Percentiles rank a stretch among this genome's conserved stretches.
These are phyloP conservation scores for Quercus tomentella DNA, from an alignment of 331 rosid species.

Conservation along the genomic window DNA sequence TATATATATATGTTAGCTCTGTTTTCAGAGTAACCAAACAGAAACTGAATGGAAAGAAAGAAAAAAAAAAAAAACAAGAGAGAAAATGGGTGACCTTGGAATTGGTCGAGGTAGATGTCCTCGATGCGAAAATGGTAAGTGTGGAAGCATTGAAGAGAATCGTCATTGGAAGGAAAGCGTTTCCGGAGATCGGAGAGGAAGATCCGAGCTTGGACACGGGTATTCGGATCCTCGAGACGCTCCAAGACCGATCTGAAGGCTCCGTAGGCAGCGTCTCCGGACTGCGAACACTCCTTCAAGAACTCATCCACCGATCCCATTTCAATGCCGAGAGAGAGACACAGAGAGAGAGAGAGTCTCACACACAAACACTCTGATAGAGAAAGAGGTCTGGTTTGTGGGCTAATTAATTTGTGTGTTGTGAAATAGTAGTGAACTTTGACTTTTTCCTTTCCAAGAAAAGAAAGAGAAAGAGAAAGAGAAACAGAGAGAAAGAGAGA, in stretches of 20 bases:
- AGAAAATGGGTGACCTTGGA: slow-evolving; percentile 40
- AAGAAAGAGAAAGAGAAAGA: too few species aligned
- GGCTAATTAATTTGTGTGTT: background rate
- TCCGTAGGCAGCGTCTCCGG: slow-evolving; percentile 81
- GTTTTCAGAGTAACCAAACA: too few species aligned
- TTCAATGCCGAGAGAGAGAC: too few species aligned
- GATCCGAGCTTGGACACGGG: slow-evolving; percentile 72
- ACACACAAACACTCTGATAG: background rate
- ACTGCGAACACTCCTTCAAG: slow-evolving; percentile 56
- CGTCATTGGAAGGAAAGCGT: slow-evolving; percentile 62
- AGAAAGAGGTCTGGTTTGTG: background rate
- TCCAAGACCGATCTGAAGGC: slow-evolving; percentile 66
- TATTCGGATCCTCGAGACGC: slow-evolving; percentile 68
- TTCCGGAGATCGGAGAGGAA: slow-evolving; percentile 72
- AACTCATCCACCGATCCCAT: slow-evolving; percentile 57
- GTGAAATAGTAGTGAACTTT: too few species aligned
- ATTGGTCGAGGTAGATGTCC: slow-evolving; percentile 71
- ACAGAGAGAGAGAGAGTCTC: too few species aligned
- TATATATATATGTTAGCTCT: too few species aligned
- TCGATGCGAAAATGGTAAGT: slow-evolving; percentile 83
- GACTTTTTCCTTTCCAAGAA: too few species aligned
- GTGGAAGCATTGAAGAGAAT: slow-evolving; percentile 56
- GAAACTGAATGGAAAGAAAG: too few species aligned
- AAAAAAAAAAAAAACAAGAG: too few species aligned
- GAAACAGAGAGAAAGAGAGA: too few species aligned